phyloP scores from a whole-genome alignment of 2,329 filamentous ascomycete species.

The Botrytis galanthina region DNA sequence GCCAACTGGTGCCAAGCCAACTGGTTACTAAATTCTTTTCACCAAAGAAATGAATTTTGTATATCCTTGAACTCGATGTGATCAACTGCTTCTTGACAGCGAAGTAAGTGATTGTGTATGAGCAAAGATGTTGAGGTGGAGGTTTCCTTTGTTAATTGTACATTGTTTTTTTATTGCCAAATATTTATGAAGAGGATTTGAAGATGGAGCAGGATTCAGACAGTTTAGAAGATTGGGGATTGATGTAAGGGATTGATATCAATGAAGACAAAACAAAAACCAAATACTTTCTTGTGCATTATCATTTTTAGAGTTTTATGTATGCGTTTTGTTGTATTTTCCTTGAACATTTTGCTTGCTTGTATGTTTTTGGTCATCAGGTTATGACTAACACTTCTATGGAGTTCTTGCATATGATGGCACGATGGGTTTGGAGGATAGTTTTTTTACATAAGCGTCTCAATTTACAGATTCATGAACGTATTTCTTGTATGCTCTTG shows the following conservation, averaged over 20 bases:
- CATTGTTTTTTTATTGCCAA: constrained; percentile 5
- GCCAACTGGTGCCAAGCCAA: constrained; percentile 19
- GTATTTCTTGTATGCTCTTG: background rate
- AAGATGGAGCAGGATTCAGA: background rate
- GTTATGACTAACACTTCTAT: background rate
- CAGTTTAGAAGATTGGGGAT: constrained; percentile 4
- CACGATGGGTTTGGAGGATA: background rate
- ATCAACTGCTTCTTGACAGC: constrained; percentile 12
- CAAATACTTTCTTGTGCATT: constrained; percentile 15
- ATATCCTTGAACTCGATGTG: background rate
- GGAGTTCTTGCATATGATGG: constrained; percentile 11
- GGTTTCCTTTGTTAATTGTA: constrained; percentile 13
- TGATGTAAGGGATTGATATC: constrained; percentile 17
- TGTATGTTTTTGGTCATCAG: constrained; percentile 3
- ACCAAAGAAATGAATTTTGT: background rate
- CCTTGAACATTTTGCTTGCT: background rate
- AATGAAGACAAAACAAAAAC: constrained; percentile 17
- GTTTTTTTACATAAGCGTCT: background rate
- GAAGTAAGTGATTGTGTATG: constrained; percentile 6
- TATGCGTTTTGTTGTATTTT: background rate
- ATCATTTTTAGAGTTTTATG: background rate
- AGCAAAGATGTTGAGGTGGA: background rate
- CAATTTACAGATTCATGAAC: background rate
- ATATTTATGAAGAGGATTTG: constrained; percentile 1
- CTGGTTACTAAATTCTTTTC: constrained; percentile 9